Evolutionary conservation across 805 yeast species (phyloP), one percentile per base, ranked within the genome.

Genomic region (Phaffomyces thermotolerans): DNA sequence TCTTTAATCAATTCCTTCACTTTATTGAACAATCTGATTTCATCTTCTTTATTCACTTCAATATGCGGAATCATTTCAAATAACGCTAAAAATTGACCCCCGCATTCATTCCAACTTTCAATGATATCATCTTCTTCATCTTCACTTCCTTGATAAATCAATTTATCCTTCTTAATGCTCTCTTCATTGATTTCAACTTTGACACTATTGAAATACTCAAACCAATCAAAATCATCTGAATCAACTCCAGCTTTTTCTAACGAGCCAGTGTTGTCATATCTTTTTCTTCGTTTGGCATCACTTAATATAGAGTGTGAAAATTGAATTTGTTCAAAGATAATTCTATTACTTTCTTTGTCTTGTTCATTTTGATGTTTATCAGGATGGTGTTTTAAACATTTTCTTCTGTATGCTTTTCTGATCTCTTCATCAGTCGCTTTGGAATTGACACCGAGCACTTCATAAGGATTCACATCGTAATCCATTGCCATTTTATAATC

Each of bases 1-100:
- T 64, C 63, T 6, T 58, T 59, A 14, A 75, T 61, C 34, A 79
- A 65, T 13, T 66, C 65, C 29, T 70, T 65, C 25, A 87, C 73
- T 1, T 79, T 68, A 2, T 58, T 59, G 44, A 72, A 75, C 36
- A 84, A 69, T 33, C 96, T 70, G 29, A 62, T 63, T 53, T 85
- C 95, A 52, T 81, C 88, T 1, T 58, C 66, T 32, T 68, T 72
- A 33, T 65, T 65, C 36, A 81, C 71, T 48, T 83, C 89, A 41
- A 84, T 70, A 62, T 89, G 96, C 9, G 93, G 84, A 4, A 89
- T 81, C 30, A 71, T 69, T 58, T 87, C 95, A 56, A 88, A 84
- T 6, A 88, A 65, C 40, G 69, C 67, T 37, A 81, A 66, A 53
- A 88, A 76, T 53, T 85, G 86, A 6, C 95, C 95, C 13, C 76